These are phyloP conservation scores for Massariosphaeria phaeospora DNA, from an alignment of 495 filamentous ascomycete species.

Conservation along the genomic window DNA sequence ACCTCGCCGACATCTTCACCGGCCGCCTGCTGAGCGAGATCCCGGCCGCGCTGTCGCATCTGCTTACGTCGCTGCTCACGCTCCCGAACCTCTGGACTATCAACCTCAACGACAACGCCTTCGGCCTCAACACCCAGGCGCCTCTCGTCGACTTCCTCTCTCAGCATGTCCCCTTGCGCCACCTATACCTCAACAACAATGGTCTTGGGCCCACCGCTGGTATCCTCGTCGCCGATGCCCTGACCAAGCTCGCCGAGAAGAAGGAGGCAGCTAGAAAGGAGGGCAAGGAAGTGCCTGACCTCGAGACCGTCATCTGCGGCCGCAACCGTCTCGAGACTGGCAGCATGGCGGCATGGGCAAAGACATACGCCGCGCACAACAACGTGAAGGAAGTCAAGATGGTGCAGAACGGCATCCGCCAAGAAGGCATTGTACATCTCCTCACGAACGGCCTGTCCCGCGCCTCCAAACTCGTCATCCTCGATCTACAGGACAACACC, in stretches of 20 bases:
- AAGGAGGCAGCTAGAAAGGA: slow-evolving; percentile 68
- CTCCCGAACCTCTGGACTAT: slow-evolving; percentile 80
- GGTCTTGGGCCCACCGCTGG: slow-evolving; percentile 91
- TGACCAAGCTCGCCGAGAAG: slow-evolving; percentile 68
- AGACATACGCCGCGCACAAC: slow-evolving; percentile 72
- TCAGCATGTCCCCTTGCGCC: slow-evolving; percentile 76
- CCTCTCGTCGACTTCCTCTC: slow-evolving; percentile 67
- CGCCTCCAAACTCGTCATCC: slow-evolving; percentile 57
- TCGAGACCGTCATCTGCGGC: slow-evolving; percentile 93
- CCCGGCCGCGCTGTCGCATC: slow-evolving; percentile 75
- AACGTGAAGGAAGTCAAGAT: slow-evolving; percentile 82
- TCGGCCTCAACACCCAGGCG: slow-evolving; percentile 77
- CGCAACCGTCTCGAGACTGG: slow-evolving; percentile 94
- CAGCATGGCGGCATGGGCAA: slow-evolving; percentile 91
- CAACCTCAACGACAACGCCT: slow-evolving; percentile 96
- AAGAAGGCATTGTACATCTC: slow-evolving; percentile 79
- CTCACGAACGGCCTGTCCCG: slow-evolving; percentile 70
- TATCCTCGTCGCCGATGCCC: slow-evolving; percentile 72
- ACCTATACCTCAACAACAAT: slow-evolving; percentile 96
- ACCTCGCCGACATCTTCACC: slow-evolving; percentile 96
- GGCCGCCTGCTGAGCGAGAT: slow-evolving; percentile 90
- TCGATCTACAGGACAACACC: slow-evolving; percentile 97
- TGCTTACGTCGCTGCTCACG: slow-evolving; percentile 79
- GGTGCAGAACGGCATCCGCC: slow-evolving; percentile 96
- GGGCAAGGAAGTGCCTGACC: slow-evolving; percentile 56